Evolutionary conservation across 768 basidiomycete genomes (phyloP).

Genomic region (Lentinula raphanica): DNA sequence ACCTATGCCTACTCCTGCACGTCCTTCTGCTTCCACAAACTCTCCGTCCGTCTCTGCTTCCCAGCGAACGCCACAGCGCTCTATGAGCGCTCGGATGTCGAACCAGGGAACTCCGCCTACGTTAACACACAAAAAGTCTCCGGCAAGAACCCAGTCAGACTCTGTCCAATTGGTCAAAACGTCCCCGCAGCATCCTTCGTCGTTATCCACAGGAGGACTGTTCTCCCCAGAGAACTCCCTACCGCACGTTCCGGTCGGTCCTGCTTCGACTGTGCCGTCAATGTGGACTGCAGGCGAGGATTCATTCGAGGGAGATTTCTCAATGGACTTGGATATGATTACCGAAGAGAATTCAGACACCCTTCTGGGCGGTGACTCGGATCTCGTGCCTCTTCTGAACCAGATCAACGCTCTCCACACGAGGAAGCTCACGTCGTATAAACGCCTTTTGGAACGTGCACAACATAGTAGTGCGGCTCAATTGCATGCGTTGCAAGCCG

Average conservation of each 20-base stretch:
- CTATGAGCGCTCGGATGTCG: background rate
- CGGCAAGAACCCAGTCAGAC: background rate
- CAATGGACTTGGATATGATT: slow-evolving; percentile 54
- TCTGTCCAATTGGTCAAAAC: background rate
- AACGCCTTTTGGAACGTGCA: slow-evolving; percentile 73
- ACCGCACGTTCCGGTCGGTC: background rate
- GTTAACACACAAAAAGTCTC: background rate
- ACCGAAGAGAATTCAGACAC: slow-evolving; percentile 44
- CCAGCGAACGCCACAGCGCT: slow-evolving; percentile 1
- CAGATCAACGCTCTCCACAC: slow-evolving; percentile 27
- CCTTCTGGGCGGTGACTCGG: slow-evolving; percentile 18
- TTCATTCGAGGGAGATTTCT: slow-evolving; percentile 45
- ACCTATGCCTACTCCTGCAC: background rate
- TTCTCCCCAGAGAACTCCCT: slow-evolving; percentile 1
- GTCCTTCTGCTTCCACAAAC: background rate
- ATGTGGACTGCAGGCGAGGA: slow-evolving; percentile 31
- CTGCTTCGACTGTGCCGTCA: background rate
- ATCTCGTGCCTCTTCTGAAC: slow-evolving; percentile 2
- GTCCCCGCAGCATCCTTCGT: background rate
- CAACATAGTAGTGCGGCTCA: slow-evolving; percentile 78
- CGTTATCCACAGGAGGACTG: background rate
- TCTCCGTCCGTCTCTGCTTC: background rate
- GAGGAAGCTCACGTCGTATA: slow-evolving; percentile 65
- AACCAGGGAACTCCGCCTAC: background rate
- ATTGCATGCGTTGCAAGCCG: slow-evolving; percentile 80